Evolutionary conservation across 176 grass and related monocot species (phyloP).

Genomic region (Zoysia japonica): DNA sequence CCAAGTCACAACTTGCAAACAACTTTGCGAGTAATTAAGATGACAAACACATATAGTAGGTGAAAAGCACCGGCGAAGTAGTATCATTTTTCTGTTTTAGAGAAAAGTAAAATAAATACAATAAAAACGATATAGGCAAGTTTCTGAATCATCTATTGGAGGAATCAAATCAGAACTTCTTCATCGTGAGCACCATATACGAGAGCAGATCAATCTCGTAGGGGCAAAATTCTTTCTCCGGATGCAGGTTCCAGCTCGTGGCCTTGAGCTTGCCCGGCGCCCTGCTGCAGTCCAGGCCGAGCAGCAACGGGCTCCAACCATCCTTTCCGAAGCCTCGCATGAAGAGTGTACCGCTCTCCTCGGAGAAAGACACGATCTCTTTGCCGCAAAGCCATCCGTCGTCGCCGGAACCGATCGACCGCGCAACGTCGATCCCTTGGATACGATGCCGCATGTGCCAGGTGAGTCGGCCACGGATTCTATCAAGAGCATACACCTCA

Average conservation of each 20-base stretch:
- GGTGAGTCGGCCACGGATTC: neutral
- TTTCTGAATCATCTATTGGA: too few species aligned
- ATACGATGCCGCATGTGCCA: neutral
- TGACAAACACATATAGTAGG: neutral
- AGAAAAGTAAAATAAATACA: too few species aligned
- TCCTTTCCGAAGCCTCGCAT: neutral
- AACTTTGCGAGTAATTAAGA: neutral
- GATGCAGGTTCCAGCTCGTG: neutral
- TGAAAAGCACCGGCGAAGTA: too few species aligned
- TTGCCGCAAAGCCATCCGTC: neutral
- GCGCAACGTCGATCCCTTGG: neutral
- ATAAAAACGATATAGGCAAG: too few species aligned
- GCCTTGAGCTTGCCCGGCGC: too few species aligned
- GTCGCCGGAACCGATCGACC: neutral
- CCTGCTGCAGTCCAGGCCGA: neutral
- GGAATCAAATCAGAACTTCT: neutral
- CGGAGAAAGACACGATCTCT: neutral
- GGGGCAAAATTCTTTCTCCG: neutral
- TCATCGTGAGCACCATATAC: neutral
- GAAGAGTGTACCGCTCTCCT: neutral
- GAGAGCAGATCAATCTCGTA: slow-evolving; percentile 22
- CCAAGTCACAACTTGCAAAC: neutral
- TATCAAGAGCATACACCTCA: neutral
- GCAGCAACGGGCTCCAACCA: neutral
- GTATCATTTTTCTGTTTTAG: too few species aligned